These are phyloP conservation scores for Rubia balearica DNA, from an alignment of 305 asterid species.

Conservation along the genomic window DNA sequence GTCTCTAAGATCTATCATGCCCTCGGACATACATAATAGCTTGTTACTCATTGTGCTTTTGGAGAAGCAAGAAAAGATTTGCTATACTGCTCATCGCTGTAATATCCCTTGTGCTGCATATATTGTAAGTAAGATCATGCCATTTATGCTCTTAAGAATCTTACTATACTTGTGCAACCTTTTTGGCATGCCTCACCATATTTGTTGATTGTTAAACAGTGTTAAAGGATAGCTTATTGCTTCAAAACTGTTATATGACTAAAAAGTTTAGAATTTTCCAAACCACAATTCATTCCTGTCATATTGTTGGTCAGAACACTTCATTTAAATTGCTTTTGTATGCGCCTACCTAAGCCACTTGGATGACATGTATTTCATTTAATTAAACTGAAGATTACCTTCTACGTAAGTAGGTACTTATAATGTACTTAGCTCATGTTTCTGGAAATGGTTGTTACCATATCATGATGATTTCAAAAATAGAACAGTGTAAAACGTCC, in stretches of 20 bases:
- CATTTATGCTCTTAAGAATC: not conserved
- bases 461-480: not conserved
- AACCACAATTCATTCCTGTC: not conserved
- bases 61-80: constrained; percentile 20
- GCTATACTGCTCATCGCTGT: constrained; percentile 17
- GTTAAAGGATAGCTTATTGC: not conserved
- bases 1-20: constrained; percentile 61
- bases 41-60: constrained; percentile 19
- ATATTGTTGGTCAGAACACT: not conserved
- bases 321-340: not conserved
- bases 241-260: constrained; percentile 7
- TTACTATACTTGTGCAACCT: not conserved
- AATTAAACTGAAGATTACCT: not conserved
- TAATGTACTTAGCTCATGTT: not conserved
- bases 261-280: not conserved
- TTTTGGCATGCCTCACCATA: too few relatives aligned
- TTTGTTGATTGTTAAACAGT: not conserved
- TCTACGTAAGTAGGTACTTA: not conserved
- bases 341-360: not conserved
- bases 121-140: constrained; percentile 19
- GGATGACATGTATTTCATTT: not conserved
- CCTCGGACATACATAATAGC: constrained; percentile 53
- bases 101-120: constrained; percentile 20
- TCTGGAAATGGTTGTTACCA: not conserved
- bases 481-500: too few relatives aligned